These are phyloP conservation scores for Monosporozyma siamensis DNA, from an alignment of 805 yeast species.

Conservation along the genomic window DNA sequence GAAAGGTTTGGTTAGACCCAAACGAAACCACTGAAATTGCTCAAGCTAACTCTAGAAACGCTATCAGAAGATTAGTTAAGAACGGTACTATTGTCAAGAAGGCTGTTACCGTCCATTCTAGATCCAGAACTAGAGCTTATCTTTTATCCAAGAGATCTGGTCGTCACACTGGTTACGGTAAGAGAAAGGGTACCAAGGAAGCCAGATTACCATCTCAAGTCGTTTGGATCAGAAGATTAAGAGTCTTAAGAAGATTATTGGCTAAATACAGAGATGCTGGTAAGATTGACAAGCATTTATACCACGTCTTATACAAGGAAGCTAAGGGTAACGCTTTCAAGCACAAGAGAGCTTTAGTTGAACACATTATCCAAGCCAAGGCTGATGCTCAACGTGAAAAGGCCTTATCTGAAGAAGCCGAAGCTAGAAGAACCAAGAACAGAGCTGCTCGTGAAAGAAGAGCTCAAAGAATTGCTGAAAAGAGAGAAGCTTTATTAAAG, in stretches of 20 bases:
- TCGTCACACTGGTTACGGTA: slow-evolving; percentile 99
- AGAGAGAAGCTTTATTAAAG: slow-evolving; percentile 90
- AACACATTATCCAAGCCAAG: slow-evolving; percentile 99
- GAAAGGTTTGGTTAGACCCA: slow-evolving; percentile 99
- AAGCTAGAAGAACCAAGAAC: slow-evolving; percentile 98
- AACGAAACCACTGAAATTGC: slow-evolving; percentile 92
- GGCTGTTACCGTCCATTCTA: slow-evolving; percentile 95
- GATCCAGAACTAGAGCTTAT: slow-evolving; percentile 95
- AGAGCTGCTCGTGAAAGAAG: slow-evolving; percentile 99
- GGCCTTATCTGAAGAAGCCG: slow-evolving; percentile 97
- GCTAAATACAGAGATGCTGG: slow-evolving; percentile 99
- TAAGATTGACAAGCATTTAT: slow-evolving; percentile 97
- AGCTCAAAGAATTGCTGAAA: slow-evolving; percentile 90
- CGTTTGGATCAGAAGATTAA: slow-evolving; percentile 99
- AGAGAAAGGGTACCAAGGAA: slow-evolving; percentile 99
- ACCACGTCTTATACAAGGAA: slow-evolving; percentile 92
- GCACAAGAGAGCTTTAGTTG: slow-evolving; percentile 99
- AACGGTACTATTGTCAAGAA: slow-evolving; percentile 97
- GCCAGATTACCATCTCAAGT: slow-evolving; percentile 98
- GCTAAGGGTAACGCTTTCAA: slow-evolving; percentile 99
- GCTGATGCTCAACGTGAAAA: slow-evolving; percentile 99
- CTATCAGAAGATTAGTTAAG: slow-evolving; percentile 94
- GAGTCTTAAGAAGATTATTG: slow-evolving; percentile 96
- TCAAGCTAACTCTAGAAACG: slow-evolving; percentile 95
- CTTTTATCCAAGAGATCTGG: slow-evolving; percentile 95